Conservation (phyloP, 192 early-diverging fungal genomes). For the Spizellomyces sp. region DNA sequence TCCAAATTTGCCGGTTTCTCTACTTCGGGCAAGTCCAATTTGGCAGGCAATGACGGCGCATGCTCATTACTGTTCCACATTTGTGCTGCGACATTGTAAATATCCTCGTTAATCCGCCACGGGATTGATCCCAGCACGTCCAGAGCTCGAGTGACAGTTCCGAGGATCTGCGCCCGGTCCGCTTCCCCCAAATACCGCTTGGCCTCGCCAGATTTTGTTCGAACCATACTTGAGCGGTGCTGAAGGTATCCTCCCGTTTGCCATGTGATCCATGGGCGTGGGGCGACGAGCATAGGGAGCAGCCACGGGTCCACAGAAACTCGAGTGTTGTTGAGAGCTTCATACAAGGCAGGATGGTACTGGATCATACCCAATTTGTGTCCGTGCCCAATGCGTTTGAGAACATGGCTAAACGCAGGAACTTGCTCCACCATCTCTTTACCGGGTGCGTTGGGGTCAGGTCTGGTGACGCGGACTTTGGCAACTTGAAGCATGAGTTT, state of each 20-base stretch:
- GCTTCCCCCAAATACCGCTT: conserved; percentile 77
- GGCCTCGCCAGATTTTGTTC: conserved; percentile 74
- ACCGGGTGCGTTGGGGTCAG: conserved; percentile 57
- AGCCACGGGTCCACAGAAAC: conserved; percentile 70
- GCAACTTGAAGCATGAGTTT: conserved; percentile 49
- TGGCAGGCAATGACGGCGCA: conserved; percentile 61
- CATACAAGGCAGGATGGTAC: conserved; percentile 66
- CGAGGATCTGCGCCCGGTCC: conserved; percentile 72
- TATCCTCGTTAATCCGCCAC: conserved; percentile 85
- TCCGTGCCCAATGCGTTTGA: conserved; percentile 18
- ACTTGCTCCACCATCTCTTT: conserved; percentile 51
- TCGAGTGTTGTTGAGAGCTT: conserved; percentile 65
- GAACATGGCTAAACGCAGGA: conserved; percentile 78
- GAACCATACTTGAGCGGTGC: conserved; percentile 73
- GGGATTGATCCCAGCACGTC: conserved; percentile 86
- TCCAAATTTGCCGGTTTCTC: conserved; percentile 56
- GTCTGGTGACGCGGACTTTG: conserved; percentile 63
- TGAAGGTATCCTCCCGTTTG: conserved; percentile 85
- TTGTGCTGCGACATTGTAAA: conserved; percentile 77
- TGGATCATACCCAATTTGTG: conserved; percentile 78
- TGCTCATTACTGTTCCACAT: conserved; percentile 89
- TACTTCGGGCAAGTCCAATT: conserved; percentile 8
- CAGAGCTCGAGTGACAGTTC: conserved; percentile 70
- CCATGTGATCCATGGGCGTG: conserved; percentile 86
- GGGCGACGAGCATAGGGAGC: conserved; percentile 93